These are phyloP conservation scores for Sporobolomyces roseus DNA, from an alignment of 768 basidiomycete genomes.

Conservation along the genomic window DNA sequence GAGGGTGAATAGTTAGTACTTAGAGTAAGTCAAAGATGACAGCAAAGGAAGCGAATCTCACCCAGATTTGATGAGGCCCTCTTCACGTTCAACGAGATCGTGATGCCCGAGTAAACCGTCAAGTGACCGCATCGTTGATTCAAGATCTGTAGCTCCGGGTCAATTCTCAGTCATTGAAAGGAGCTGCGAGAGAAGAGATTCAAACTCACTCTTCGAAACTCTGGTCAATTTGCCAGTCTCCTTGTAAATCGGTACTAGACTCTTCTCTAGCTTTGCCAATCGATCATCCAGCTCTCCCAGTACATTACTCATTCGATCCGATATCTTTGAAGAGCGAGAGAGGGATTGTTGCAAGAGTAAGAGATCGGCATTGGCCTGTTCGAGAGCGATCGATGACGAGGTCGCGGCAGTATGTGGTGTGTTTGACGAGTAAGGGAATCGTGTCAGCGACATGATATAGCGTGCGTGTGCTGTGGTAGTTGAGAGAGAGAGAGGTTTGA, in stretches of 20 bases:
- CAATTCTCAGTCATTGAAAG: no score
- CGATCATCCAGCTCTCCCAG: slow-evolving; percentile 43
- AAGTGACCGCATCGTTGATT: slow-evolving; percentile 40
- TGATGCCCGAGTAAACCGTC: slow-evolving; percentile 43
- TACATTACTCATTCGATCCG: slow-evolving; percentile 36
- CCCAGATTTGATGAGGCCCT: slow-evolving; percentile 39
- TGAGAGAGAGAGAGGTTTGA: not conserved
- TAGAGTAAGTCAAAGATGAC: not conserved
- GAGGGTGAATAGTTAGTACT: not conserved
- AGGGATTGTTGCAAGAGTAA: slow-evolving; percentile 43
- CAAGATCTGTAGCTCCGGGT: slow-evolving; percentile 34
- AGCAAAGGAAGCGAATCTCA: not conserved
- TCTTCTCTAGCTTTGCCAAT: slow-evolving; percentile 42
- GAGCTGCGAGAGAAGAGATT: not conserved
- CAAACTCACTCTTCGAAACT: slow-evolving; percentile 38
- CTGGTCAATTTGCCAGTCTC: slow-evolving; percentile 40
- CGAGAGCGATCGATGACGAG: slow-evolving; percentile 31
- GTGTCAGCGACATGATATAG: not conserved
- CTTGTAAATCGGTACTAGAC: slow-evolving; percentile 44
- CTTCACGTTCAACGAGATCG: slow-evolving; percentile 44
- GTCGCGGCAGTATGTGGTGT: not conserved
- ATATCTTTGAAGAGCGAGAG: slow-evolving; percentile 33
- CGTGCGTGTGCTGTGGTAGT: no score
- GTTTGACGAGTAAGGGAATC: not conserved
- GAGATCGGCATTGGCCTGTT: slow-evolving; percentile 42